Evolutionary conservation across 495 filamentous ascomycete genomes (phyloP).

Genomic region (Penicillium cinerascens): DNA sequence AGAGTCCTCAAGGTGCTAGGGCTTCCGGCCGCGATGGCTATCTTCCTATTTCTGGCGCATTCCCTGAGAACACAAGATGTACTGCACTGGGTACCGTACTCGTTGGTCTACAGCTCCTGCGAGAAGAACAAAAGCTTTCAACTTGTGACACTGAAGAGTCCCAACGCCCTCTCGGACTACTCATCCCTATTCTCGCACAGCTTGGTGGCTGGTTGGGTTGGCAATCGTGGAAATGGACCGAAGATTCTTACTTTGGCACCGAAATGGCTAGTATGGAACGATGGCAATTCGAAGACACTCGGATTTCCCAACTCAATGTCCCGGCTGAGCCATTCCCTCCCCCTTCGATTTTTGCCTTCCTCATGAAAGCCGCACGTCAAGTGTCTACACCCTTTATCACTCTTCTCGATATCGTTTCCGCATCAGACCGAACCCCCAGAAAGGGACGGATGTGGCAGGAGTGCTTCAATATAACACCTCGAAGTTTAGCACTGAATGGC

Average conservation of each 20-base stretch:
- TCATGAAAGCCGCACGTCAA: conserved; percentile 46
- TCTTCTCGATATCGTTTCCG: conserved; percentile 54
- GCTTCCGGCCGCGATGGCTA: conserved; percentile 54
- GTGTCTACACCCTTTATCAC: conserved; percentile 51
- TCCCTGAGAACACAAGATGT: conserved; percentile 51
- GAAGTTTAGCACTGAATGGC: conserved; percentile 61
- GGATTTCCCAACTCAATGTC: conserved; percentile 43
- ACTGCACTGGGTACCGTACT: conserved; percentile 65
- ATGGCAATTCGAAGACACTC: conserved; percentile 59
- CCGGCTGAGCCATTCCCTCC: conserved; percentile 59
- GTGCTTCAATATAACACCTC: conserved; percentile 54
- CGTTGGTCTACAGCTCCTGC: conserved; percentile 74
- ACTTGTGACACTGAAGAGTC: conserved; percentile 56
- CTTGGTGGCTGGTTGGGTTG: conserved; percentile 83
- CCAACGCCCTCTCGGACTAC: conserved; percentile 46
- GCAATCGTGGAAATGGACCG: conserved; percentile 59
- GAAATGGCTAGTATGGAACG: conserved; percentile 60
- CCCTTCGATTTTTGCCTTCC: conserved; percentile 66
- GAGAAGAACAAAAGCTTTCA: conserved; percentile 86
- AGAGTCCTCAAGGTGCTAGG: conserved; percentile 48
- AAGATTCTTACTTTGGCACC: conserved; percentile 61
- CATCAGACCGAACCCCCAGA: conserved; percentile 32
- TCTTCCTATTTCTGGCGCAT: conserved; percentile 57
- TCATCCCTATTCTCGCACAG: conserved; percentile 73
- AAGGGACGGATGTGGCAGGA: conserved; percentile 41